phyloP scores from a whole-genome alignment of 1,139 yeast genomes.

The Blastobotrys niveus region DNA sequence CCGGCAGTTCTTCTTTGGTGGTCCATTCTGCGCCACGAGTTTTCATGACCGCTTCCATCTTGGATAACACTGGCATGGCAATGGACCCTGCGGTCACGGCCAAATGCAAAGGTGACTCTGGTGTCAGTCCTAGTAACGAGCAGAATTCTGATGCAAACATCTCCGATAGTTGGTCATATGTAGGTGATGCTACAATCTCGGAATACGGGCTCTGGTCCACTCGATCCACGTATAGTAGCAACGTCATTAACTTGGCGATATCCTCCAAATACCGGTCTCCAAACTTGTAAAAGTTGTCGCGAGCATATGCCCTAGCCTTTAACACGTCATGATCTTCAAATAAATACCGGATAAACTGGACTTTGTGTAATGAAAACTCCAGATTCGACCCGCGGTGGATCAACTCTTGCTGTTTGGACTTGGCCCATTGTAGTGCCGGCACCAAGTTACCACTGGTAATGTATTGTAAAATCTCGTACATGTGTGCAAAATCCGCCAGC shows the following conservation, averaged over 20 bases:
- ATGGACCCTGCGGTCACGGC: conserved; percentile 64
- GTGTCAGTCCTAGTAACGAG: conserved; percentile 53
- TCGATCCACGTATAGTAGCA: conserved; percentile 39
- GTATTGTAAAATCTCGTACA: conserved; percentile 36
- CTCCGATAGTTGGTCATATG: conserved; percentile 43
- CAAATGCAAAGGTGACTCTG: conserved; percentile 66
- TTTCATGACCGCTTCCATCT: conserved; percentile 49
- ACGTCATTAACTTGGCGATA: conserved; percentile 50
- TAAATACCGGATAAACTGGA: conserved; percentile 44
- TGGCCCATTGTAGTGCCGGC: conserved; percentile 44
- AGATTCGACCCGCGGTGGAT: conserved; percentile 37
- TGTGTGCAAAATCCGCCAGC: conserved; percentile 33
- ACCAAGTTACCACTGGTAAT: conserved; percentile 30
- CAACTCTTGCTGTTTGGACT: conserved; percentile 29
- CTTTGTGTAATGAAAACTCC: conserved; percentile 60
- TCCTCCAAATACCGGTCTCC: conserved; percentile 40
- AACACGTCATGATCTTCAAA: conserved; percentile 20
- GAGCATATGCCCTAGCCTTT: conserved; percentile 52
- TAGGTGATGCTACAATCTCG: conserved; percentile 25
- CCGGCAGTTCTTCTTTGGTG: conserved; percentile 51
- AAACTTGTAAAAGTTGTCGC: conserved; percentile 46
- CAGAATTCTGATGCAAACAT: conserved; percentile 67
- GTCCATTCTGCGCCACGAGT: conserved; percentile 52
- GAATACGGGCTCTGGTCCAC: conserved; percentile 43
- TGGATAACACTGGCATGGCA: conserved; percentile 67